Evolutionary conservation across 257 asterid species (phyloP).

Genomic region (Forsythia suspensa): DNA sequence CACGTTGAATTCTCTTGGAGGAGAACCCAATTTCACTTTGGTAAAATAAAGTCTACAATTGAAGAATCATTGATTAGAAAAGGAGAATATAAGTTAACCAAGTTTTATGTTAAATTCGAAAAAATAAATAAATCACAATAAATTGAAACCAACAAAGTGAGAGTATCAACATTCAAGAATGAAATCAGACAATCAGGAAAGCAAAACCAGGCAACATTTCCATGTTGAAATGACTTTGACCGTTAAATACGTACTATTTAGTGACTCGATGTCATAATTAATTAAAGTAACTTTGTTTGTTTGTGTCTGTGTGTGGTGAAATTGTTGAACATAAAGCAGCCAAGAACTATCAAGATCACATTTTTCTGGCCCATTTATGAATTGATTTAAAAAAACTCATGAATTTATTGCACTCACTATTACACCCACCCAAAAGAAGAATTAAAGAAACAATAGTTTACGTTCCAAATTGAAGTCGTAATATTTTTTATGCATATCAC

Average conservation of each 20-base stretch:
- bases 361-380: background rate
- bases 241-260: background rate
- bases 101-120: background rate
- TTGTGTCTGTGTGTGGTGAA: background rate
- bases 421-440: background rate
- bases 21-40: constrained; percentile 84
- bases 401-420: background rate
- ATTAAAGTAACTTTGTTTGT: background rate
- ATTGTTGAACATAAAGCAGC: background rate
- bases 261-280: background rate
- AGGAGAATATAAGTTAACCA: background rate
- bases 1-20: constrained; percentile 85
- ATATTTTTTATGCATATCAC: background rate
- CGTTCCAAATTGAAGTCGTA: background rate
- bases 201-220: background rate
- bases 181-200: constrained; percentile 5
- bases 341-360: background rate
- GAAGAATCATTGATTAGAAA: constrained; percentile 18
- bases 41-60: constrained; percentile 76
- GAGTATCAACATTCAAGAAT: constrained; percentile 16
- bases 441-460: background rate
- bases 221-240: background rate
- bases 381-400: background rate
- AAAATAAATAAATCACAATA: background rate
- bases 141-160: constrained; percentile 6